Percentiles rank a stretch among this genome's conserved stretches.
Evolutionary conservation across 805 yeast genomes (phyloP).

Genomic region (Kuraishia cidri): DNA sequence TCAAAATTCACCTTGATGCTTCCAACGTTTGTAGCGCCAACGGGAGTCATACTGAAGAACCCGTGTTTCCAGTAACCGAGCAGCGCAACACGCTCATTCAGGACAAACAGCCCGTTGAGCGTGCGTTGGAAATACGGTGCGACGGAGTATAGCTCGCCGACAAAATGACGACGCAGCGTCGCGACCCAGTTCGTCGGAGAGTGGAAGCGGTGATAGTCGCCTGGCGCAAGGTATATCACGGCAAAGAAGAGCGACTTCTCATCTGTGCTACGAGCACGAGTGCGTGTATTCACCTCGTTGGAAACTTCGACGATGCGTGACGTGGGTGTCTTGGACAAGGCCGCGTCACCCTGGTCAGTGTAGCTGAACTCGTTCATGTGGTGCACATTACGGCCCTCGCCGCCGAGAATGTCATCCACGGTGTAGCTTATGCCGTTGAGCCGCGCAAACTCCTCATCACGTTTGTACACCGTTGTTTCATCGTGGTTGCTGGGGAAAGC

Average conservation of each 20-base stretch:
- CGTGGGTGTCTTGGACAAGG: conserved; percentile 22
- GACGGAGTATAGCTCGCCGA: conserved; percentile 91
- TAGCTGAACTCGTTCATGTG: conserved; percentile 40
- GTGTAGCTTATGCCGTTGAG: conserved; percentile 68
- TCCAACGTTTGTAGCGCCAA: conserved; percentile 98
- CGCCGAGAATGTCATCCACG: conserved; percentile 59
- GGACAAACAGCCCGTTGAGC: conserved; percentile 75
- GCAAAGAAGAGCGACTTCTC: conserved; percentile 68
- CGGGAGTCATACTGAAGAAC: conserved; percentile 97
- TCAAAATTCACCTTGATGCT: conserved; percentile 89
- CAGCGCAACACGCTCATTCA: conserved; percentile 92
- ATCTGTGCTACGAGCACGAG: conserved; percentile 10
- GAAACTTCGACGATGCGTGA: conserved; percentile 17
- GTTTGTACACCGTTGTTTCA: conserved; percentile 26
- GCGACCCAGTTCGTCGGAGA: conserved; percentile 97
- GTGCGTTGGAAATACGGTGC: conserved; percentile 94
- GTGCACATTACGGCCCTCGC: conserved; percentile 28
- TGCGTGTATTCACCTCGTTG: conserved; percentile 12
- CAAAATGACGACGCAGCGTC: conserved; percentile 86
- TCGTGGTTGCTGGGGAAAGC: conserved; percentile 32
- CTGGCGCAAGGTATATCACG: conserved; percentile 94
- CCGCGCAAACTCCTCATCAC: conserved; percentile 70
- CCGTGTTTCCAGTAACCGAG: conserved; percentile 97
- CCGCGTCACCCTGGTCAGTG: conserved; percentile 63
- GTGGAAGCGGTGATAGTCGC: conserved; percentile 96